Evolutionary conservation across 208 protist genomes (phyloP).

Genomic region (Endotrypanum monterogeii): DNA sequence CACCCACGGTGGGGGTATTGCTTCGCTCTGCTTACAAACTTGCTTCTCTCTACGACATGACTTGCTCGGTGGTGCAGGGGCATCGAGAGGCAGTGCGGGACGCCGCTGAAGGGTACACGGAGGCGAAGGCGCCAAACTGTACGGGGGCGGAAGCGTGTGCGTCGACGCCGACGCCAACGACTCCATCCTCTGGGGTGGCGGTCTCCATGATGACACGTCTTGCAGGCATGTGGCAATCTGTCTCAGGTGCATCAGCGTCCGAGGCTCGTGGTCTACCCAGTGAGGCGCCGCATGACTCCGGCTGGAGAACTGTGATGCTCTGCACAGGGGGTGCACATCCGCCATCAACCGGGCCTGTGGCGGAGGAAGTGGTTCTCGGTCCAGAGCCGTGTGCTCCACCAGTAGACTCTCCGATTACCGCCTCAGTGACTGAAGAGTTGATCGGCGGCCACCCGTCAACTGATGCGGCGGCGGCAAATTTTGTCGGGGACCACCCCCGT

Average conservation of each 20-base stretch:
- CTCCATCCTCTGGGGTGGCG: not conserved
- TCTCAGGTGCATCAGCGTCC: not conserved
- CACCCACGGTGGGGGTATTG: conserved; percentile 32
- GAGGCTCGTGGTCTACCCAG: not conserved
- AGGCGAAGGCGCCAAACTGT: not conserved
- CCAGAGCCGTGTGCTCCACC: not conserved
- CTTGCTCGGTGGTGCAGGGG: not conserved
- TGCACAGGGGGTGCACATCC: not conserved
- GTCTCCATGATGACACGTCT: not conserved
- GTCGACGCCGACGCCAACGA: not conserved
- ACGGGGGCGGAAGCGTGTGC: not conserved
- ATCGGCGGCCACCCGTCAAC: not conserved
- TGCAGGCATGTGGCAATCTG: not conserved
- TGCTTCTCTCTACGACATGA: conserved; percentile 33
- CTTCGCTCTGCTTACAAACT: conserved; percentile 35
- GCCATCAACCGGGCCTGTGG: not conserved
- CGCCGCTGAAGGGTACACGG: not conserved
- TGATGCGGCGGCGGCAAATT: not conserved
- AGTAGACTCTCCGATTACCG: not conserved
- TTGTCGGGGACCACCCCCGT: not conserved
- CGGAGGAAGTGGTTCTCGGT: no score
- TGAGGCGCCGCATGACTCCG: not conserved
- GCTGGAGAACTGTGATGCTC: conserved; percentile 6
- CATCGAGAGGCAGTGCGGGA: not conserved
- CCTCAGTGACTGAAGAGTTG: not conserved